Base-by-base conservation (phyloP, 139 green algal species). In the Chlorella sp. region DNA sequence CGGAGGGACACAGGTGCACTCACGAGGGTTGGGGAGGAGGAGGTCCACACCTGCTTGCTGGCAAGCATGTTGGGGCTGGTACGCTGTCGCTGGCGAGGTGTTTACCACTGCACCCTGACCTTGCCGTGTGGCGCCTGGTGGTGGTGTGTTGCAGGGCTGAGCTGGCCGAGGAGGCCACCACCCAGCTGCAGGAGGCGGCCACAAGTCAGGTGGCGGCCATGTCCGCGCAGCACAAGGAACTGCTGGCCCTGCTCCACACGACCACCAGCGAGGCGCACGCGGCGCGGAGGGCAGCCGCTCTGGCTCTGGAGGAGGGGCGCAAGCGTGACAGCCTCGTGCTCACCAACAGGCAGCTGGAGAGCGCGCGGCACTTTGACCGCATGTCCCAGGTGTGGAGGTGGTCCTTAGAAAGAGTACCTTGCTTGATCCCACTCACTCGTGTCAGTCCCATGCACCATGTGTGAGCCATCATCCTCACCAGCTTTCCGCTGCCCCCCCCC, bases 321-420 rank as follows among this genome's bases (percentile, higher is more conserved):
- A 32, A 33, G 69, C 66, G 81, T 0, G 81, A 86, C 67, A 55
- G 49, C n/a, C 60, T 86, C 33, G 74, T 86, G 42, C 62, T 86
- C 49, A 31, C 31, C 35, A 86, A 86, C 77, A 67, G 77, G 69
- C 70, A 86, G 73, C 77, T 86, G 62, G 77, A 86, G 72, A 77
- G 65, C 20, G 81, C 81, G 5, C 70, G 81, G 14, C 81, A 86
- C 64, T 86, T 86, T 72, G 81, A 86, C 67, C 67, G 80, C 0
- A 73, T 80, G n/a, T 60, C 72, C 2, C 77, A 83, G 72, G 76
- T 79, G 55, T 1, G 73, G 5, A 5, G n/a, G n/a, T n/a, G n/a
- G n/a, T 55, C 42, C 10, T 17, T 17, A 55, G 42, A 55, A 17
- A 26, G 10, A 55, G 10, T 17, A 55, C 42, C 10, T 55, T 10